Conservation (phyloP, 345 rosid species). For the Populus deltoides region DNA sequence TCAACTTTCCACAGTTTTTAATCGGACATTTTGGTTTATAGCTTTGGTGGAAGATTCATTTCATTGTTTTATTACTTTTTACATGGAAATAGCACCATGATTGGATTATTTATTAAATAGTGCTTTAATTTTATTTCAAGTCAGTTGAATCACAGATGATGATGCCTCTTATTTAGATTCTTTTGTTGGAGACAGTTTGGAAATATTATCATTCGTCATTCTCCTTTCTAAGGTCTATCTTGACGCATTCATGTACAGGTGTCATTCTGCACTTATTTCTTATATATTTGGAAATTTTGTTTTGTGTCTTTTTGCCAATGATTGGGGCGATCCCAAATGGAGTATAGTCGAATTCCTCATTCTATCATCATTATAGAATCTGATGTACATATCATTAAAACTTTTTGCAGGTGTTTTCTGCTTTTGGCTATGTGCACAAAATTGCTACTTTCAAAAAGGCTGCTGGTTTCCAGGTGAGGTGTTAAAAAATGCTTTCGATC, state of each 20-base stretch:
- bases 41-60: slow-evolving; percentile 10
- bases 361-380: slow-evolving; percentile 2
- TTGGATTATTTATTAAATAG: slow-evolving; percentile 15
- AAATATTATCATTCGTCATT: slow-evolving; percentile 64
- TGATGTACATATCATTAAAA: slow-evolving; percentile 19
- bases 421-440: slow-evolving; percentile 96
- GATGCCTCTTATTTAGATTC: slow-evolving; percentile 66
- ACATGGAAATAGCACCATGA: slow-evolving; percentile 15
- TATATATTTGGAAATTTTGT: slow-evolving; percentile 38
- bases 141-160: slow-evolving; percentile 57
- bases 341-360: slow-evolving; percentile 5
- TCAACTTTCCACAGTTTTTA: background rate
- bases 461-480: slow-evolving; percentile 87
- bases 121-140: slow-evolving; percentile 35
- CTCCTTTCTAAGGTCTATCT: slow-evolving; percentile 72
- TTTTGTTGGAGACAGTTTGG: slow-evolving; percentile 76
- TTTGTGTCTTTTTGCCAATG: slow-evolving; percentile 18
- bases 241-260: slow-evolving; percentile 72
- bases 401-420: slow-evolving; percentile 84
- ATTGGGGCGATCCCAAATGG: slow-evolving; percentile 24
- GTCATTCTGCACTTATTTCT: slow-evolving; percentile 71
- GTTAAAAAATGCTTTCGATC: slow-evolving; percentile 8
- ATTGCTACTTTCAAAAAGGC: slow-evolving; percentile 97
- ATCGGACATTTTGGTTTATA: background rate
- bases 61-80: slow-evolving; percentile 8